A percentile compares a stretch with the other conserved stretches of the same genome.
phyloP scores from a whole-genome alignment of 148 eudicot species.

The Silene conica region DNA sequence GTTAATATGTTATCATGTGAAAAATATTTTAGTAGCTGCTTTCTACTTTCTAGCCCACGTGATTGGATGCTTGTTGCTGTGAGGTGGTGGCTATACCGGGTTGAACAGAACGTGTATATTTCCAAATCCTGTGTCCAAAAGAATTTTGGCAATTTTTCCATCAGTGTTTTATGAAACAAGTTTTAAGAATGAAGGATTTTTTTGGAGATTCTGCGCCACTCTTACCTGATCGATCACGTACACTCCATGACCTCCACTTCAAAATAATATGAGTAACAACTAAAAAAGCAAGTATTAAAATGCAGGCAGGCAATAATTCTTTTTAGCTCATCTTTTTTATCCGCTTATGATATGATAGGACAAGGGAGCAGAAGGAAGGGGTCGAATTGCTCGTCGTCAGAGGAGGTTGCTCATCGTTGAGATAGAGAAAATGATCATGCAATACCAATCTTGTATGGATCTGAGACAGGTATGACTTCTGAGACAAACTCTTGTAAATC shows the following conservation, averaged over 20 bases:
- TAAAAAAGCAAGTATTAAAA: not conserved
- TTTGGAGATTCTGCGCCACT: not conserved
- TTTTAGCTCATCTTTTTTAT: not conserved
- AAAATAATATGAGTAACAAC: not conserved
- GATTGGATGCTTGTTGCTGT: not conserved
- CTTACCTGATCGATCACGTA: not conserved
- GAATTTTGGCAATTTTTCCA: not conserved
- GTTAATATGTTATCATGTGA: too few relatives aligned
- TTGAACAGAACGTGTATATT: not conserved
- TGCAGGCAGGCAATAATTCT: constrained; percentile 2
- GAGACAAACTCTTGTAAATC: constrained; percentile 1
- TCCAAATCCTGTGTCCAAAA: not conserved
- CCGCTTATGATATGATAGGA: constrained; percentile 42
- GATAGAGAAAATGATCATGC: constrained; percentile 82
- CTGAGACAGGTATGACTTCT: constrained; percentile 54
- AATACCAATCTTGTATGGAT: constrained; percentile 64
- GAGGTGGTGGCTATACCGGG: not conserved
- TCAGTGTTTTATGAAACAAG: too few relatives aligned
- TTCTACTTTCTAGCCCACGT: not conserved
- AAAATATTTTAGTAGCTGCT: not conserved
- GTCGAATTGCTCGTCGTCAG: constrained; percentile 85
- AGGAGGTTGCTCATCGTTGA: constrained; percentile 85
- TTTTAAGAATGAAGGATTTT: too few relatives aligned
- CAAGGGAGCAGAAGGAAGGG: constrained; percentile 89
- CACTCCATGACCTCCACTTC: not conserved